phyloP scores from a whole-genome alignment of 495 filamentous ascomycete genomes.

The Parathielavia hyrcaniae region DNA sequence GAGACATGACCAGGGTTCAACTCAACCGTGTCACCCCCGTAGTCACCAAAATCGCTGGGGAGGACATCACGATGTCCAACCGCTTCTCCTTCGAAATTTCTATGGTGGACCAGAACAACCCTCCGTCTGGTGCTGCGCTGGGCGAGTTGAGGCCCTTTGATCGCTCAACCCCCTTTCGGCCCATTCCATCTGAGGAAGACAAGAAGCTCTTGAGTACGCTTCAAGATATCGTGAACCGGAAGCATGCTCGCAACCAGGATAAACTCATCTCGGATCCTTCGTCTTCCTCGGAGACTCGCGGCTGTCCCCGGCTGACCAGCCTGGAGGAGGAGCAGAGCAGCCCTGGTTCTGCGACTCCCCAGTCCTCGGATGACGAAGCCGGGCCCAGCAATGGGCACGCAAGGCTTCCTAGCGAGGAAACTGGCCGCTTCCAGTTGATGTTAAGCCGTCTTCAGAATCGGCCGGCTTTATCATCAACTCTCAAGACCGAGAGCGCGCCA shows the following conservation, averaged over 20 bases:
- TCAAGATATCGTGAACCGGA: neutral
- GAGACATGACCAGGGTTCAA: conserved; percentile 15
- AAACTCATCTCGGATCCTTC: neutral
- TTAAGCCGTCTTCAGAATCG: conserved; percentile 22
- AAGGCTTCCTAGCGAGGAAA: conserved; percentile 6
- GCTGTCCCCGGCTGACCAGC: no score
- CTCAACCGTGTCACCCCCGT: conserved; percentile 22
- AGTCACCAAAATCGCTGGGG: conserved; percentile 22
- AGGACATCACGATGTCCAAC: conserved; percentile 23
- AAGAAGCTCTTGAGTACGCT: conserved; percentile 11
- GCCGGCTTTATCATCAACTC: neutral
- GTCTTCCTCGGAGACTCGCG: neutral
- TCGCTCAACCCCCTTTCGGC: neutral
- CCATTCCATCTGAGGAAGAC: conserved; percentile 5
- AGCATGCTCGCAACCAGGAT: neutral
- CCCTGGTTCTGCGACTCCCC: neutral
- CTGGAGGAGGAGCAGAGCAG: neutral
- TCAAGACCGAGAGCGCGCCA: neutral
- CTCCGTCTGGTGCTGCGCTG: neutral
- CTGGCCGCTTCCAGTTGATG: conserved; percentile 23
- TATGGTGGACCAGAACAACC: conserved; percentile 4
- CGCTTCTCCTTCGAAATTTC: conserved; percentile 26
- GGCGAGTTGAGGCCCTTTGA: conserved; percentile 18
- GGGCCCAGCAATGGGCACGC: neutral
- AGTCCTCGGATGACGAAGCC: neutral